Percentiles rank a stretch among this genome's conserved stretches.
Evolutionary conservation across 164 flowering plant species (phyloP).

Genomic region (Pachysandra terminalis): DNA sequence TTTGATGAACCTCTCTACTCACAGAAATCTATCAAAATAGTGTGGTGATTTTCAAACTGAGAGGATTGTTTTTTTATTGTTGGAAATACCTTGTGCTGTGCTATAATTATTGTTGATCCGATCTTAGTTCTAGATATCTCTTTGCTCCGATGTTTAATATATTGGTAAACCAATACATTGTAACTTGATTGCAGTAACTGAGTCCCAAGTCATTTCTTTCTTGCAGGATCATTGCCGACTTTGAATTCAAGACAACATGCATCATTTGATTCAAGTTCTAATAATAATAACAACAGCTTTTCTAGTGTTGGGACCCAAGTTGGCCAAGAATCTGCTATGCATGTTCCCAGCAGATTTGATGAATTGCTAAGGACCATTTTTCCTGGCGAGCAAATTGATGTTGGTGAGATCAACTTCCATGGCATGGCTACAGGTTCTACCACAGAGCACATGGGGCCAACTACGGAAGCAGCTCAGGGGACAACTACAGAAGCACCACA

Average conservation of each 20-base stretch:
- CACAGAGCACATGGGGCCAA: constrained; percentile 14
- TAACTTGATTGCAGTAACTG: background rate
- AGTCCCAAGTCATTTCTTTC: background rate
- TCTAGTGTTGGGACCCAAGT: constrained; percentile 21
- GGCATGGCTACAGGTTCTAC: constrained; percentile 11
- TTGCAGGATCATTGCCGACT: constrained; percentile 21
- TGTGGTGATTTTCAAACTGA: too few species aligned
- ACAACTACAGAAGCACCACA: constrained; percentile 23
- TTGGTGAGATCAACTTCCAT: constrained; percentile 16
- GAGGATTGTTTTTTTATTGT: too few species aligned
- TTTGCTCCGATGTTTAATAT: background rate
- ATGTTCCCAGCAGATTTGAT: constrained; percentile 30
- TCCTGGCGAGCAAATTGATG: constrained; percentile 26
- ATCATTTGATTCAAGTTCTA: constrained; percentile 13
- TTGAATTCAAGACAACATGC: constrained; percentile 20
- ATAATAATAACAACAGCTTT: constrained; percentile 19
- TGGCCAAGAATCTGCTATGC: constrained; percentile 18
- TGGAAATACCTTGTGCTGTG: too few species aligned
- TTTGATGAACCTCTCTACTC: too few species aligned
- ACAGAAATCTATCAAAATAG: too few species aligned
- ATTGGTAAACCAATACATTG: too few species aligned
- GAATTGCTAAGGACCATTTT: constrained; percentile 34
- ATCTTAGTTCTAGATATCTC: background rate
- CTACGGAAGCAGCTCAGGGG: constrained; percentile 24
- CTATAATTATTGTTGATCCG: too few species aligned